Evolutionary conservation across 441 rosid species (phyloP), one percentile per base, ranked within the genome.

Genomic region (Macaranga tanarius): DNA sequence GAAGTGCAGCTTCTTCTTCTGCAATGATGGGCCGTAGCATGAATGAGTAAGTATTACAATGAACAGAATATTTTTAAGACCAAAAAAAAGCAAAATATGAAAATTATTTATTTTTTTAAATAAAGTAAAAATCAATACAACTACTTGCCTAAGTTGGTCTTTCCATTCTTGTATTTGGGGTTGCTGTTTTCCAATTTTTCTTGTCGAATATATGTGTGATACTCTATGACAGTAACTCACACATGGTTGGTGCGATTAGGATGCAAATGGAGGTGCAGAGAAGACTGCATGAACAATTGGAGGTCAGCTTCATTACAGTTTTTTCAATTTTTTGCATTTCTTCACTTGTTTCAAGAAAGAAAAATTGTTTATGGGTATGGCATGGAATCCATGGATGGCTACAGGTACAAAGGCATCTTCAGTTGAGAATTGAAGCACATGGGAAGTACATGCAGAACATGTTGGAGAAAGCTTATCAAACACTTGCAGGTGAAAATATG

Each of bases 241-340:
- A 77, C 75, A 74, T 84, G 81, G 77, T 80, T 86, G 82, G 81
- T 86, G 81, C 79, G 28, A 85, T 78, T 82, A 92, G 99, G 88
- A 95, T 93, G 97, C 99, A 95, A 87, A 93, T 93, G 96, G 98
- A 93, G 88, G 99, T 95, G 78, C 99, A 93, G 76, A 89, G 97
- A 87, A 88, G 99, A 81, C 76, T 95, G 76, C 99, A 93, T 62
- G 99, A 95, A 82, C 99, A 95, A 78, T 77, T 95, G 52, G 99
- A 95, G 98, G 99, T 95, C 78, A 72, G 51, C 54, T 10, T 23
- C 7, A 25, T 23, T 17, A 57, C 19, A 26, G 4, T 16, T 19
- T 5, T 9, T 51, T 5, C n/a, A n/a, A 23, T 40, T 42, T 22
- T 22, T 10, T 57, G 13, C 9, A 4, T 34, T 34, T 34, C 38